Conservation (phyloP, 768 basidiomycete species). For the Baorangia bicolor region DNA sequence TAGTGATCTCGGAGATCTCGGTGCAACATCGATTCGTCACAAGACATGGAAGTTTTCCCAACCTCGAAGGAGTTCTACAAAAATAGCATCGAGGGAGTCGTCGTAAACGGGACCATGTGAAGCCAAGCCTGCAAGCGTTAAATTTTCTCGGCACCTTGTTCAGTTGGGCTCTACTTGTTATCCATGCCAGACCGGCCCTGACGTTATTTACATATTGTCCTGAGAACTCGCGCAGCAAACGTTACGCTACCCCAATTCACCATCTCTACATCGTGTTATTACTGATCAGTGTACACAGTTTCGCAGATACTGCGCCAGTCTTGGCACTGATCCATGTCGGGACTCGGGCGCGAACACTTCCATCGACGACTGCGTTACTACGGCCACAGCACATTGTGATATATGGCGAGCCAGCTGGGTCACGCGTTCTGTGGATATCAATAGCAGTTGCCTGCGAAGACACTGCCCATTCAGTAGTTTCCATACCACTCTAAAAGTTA, state of each 20-base stretch:
- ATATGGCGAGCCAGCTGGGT: not conserved
- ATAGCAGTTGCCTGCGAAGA: not conserved
- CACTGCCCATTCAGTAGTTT: not conserved
- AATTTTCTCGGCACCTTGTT: not conserved
- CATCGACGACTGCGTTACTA: not conserved
- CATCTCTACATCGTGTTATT: not conserved
- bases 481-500: not conserved
- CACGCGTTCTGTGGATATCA: not conserved
- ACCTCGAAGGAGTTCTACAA: not conserved
- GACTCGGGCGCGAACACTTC: not conserved
- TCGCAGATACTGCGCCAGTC: not conserved
- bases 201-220: not conserved
- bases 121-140: not conserved
- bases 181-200: not conserved
- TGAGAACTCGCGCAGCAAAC: not conserved
- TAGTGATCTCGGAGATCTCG: not conserved
- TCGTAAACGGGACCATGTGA: not conserved
- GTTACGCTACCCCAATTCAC: not conserved
- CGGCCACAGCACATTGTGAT: no score
- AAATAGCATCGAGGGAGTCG: not conserved
- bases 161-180: not conserved
- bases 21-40: not conserved
- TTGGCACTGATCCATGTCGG: not conserved
- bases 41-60: conserved; percentile 1
- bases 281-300: not conserved